Conservation (phyloP, 2,329 filamentous ascomycete genomes). For the Beauveria rudraprayagi region DNA sequence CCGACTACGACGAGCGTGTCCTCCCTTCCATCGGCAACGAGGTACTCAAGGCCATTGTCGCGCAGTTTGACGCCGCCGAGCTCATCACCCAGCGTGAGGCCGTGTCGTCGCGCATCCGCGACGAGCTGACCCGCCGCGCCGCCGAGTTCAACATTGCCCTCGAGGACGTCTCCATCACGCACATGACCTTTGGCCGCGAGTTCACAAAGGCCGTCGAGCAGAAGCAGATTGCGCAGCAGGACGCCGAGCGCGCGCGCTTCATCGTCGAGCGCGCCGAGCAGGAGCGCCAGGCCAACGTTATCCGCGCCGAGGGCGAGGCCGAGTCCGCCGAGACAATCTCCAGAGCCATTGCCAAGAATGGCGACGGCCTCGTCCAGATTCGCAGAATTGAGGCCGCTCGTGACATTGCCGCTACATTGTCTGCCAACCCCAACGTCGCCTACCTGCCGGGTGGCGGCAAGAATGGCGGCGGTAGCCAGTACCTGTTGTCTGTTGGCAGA, state of each 20-base stretch:
- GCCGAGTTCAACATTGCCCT: slow-evolving; percentile 98
- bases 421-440: slow-evolving; percentile 87
- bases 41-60: slow-evolving; percentile 96
- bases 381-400: slow-evolving; percentile 93
- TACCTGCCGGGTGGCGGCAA: slow-evolving; percentile 79
- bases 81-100: slow-evolving; percentile 98
- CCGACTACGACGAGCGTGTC: slow-evolving; percentile 97
- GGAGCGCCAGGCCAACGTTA: slow-evolving; percentile 97
- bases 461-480: slow-evolving; percentile 47
- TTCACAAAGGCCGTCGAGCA: slow-evolving; percentile 98
- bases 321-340: slow-evolving; percentile 93
- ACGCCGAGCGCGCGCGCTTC: slow-evolving; percentile 93
- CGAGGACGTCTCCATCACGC: slow-evolving; percentile 97
- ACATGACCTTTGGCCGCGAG: slow-evolving; percentile 99
- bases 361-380: slow-evolving; percentile 91
- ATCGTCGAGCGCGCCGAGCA: slow-evolving; percentile 99
- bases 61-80: slow-evolving; percentile 97
- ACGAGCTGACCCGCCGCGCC: slow-evolving; percentile 85
- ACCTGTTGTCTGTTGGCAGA: slow-evolving; percentile 45
- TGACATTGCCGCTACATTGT: slow-evolving; percentile 87
- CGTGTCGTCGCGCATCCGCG: slow-evolving; percentile 87
- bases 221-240: slow-evolving; percentile 99
- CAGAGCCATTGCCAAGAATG: slow-evolving; percentile 85
- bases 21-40: slow-evolving; percentile 98
- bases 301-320: slow-evolving; percentile 94